These are phyloP conservation scores for Marasmius oreades DNA, from an alignment of 1,284 basidiomycete species.

Conservation along the genomic window DNA sequence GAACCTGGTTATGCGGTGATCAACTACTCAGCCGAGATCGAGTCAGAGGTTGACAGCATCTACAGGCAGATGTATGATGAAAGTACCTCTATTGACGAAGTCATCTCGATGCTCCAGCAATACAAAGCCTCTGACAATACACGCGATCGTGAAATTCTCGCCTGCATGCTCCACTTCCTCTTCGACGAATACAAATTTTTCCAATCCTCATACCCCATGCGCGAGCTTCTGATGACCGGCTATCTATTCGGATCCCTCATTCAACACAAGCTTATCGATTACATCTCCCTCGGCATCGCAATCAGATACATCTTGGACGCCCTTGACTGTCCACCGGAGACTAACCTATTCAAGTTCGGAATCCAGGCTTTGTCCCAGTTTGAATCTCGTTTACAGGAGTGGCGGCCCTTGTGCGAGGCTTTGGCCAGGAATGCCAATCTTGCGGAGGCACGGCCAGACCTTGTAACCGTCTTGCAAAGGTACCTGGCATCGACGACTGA, in stretches of 20 bases:
- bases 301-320: conserved; percentile 97
- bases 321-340: conserved; percentile 84
- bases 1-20: conserved; percentile 94
- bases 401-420: conserved; percentile 91
- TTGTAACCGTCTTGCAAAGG: conserved; percentile 73
- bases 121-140: conserved; percentile 81
- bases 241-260: conserved; percentile 97
- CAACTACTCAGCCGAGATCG: conserved; percentile 85
- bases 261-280: conserved; percentile 91
- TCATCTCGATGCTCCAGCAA: conserved; percentile 83
- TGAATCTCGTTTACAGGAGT: conserved; percentile 86
- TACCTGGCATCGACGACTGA: conserved; percentile 52
- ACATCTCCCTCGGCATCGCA: conserved; percentile 94
- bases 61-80: conserved; percentile 99
- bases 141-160: conserved; percentile 94
- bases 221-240: conserved; percentile 94
- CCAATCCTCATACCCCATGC: conserved; percentile 91
- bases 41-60: conserved; percentile 90
- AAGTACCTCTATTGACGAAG: conserved; percentile 90
- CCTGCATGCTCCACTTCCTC: conserved; percentile 98
- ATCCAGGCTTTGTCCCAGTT: conserved; percentile 89
- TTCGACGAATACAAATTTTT: conserved; percentile 99
- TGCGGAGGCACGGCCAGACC: conserved; percentile 82
- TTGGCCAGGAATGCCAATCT: conserved; percentile 87
- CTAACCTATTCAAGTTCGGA: conserved; percentile 95